Evolutionary conservation across 257 asterid species (phyloP).

Genomic region (Galeopsis tetrahit): DNA sequence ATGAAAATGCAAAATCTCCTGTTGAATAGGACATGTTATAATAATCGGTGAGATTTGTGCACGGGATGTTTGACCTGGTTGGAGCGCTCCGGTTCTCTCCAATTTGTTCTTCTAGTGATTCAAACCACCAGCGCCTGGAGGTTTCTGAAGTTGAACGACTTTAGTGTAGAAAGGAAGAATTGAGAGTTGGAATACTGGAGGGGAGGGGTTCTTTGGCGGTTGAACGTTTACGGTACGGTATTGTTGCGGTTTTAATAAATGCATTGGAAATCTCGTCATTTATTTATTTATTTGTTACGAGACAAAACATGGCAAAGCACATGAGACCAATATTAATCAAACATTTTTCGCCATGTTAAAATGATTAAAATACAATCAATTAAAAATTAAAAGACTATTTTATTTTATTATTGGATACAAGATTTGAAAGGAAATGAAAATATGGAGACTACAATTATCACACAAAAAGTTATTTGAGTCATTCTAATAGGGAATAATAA

Average conservation of each 20-base stretch:
- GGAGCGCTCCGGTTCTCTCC: slow-evolving; percentile 36
- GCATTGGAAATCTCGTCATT: slow-evolving; percentile 21
- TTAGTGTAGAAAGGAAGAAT: slow-evolving; percentile 7
- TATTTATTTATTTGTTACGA: slow-evolving; percentile 16
- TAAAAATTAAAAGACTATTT: too few relatives aligned
- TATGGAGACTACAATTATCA: too few relatives aligned
- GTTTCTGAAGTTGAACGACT: background rate
- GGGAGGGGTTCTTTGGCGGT: slow-evolving; percentile 8
- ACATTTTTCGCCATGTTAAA: too few relatives aligned
- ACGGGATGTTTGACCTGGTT: slow-evolving; percentile 28
- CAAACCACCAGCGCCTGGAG: background rate
- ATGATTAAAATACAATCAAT: too few relatives aligned
- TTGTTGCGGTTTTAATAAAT: background rate
- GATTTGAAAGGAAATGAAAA: too few relatives aligned
- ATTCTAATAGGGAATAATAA: too few relatives aligned
- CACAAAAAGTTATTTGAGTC: too few relatives aligned
- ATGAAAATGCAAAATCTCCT: background rate
- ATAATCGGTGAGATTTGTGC: slow-evolving; percentile 36
- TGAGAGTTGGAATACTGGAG: slow-evolving; percentile 28
- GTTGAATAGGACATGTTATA: background rate
- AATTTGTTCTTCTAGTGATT: slow-evolving; percentile 26
- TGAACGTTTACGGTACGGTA: slow-evolving; percentile 47
- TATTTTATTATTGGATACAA: too few relatives aligned
- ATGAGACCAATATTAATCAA: background rate
- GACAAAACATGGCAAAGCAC: slow-evolving; percentile 3